Conservation (phyloP, 768 basidiomycete genomes). For the Leccinum longicurvipes region DNA sequence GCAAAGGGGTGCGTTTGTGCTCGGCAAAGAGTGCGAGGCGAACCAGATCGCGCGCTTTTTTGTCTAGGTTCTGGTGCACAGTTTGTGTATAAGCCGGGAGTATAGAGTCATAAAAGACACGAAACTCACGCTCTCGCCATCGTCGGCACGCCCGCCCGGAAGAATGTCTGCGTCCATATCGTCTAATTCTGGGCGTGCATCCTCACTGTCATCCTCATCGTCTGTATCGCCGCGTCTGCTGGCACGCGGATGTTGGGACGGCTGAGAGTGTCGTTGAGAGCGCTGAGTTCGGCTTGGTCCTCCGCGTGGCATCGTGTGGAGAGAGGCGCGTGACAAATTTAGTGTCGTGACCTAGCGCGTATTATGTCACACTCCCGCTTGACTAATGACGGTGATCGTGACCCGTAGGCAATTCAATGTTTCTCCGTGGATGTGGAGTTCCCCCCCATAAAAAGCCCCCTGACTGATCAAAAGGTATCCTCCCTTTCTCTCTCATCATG, state of each 20-base stretch:
- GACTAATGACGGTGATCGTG: no score
- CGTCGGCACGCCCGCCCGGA: slow-evolving; percentile 23
- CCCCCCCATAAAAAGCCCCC: no score
- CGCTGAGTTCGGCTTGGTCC: slow-evolving; percentile 32
- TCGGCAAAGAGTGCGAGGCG: slow-evolving; percentile 82
- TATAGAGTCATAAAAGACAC: neutral
- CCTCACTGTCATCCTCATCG: slow-evolving; percentile 36
- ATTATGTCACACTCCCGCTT: neutral
- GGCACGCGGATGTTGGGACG: slow-evolving; percentile 35
- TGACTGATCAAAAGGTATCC: no score
- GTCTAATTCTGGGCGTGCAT: slow-evolving; percentile 22
- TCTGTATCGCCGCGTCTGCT: slow-evolving; percentile 23
- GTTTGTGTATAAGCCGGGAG: neutral
- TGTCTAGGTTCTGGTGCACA: slow-evolving; percentile 54
- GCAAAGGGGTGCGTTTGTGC: slow-evolving; percentile 60
- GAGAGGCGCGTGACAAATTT: neutral
- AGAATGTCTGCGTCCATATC: slow-evolving; percentile 34
- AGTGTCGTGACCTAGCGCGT: slow-evolving; percentile 16
- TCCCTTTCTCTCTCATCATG: neutral
- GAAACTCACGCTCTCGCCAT: slow-evolving; percentile 16
- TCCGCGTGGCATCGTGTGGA: slow-evolving; percentile 29
- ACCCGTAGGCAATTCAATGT: no score
- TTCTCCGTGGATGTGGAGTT: no score
- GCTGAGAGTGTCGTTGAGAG: slow-evolving; percentile 38
- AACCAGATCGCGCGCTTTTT: slow-evolving; percentile 68